Conservation (phyloP, 2,329 filamentous ascomycete species). For the Grosmannia serpens region DNA sequence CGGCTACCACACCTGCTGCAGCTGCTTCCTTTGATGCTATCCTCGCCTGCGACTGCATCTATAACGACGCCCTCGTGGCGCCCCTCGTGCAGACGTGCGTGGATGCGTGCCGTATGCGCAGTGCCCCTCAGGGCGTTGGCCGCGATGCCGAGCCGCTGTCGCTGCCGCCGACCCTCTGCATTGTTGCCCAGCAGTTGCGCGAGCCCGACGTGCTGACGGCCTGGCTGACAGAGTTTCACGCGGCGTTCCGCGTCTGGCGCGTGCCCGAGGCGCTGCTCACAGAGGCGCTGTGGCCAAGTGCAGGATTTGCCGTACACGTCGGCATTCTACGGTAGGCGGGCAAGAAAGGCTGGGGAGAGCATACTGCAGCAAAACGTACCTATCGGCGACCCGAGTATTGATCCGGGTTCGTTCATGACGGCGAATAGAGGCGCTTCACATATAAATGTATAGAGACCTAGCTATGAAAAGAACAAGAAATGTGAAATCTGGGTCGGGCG, state of each 20-base stretch:
- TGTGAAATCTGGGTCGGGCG: too few species aligned
- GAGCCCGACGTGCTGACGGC: conserved; percentile 73
- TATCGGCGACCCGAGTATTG: too few species aligned
- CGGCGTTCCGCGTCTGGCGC: conserved; percentile 63
- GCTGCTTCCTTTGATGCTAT: conserved; percentile 51
- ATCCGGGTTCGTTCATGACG: too few species aligned
- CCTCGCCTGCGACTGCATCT: conserved; percentile 87
- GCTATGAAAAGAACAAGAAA: not conserved
- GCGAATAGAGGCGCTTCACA: too few species aligned
- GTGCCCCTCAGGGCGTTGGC: not conserved
- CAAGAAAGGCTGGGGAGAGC: too few species aligned
- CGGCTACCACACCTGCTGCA: not conserved
- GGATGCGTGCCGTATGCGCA: conserved; percentile 56
- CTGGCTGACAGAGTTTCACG: conserved; percentile 62
- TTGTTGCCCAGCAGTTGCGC: conserved; percentile 83
- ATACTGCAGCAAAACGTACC: too few species aligned
- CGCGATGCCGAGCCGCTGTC: not conserved
- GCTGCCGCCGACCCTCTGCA: conserved; percentile 51
- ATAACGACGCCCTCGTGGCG: conserved; percentile 75
- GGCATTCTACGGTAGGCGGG: conserved; percentile 46
- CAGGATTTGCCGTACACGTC: conserved; percentile 75
- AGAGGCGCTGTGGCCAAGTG: conserved; percentile 44
- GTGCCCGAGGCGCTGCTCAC: conserved; percentile 54
- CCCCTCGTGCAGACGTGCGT: conserved; percentile 75
- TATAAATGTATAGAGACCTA: too few species aligned